Base-by-base conservation (phyloP, 768 basidiomycete genomes). In the Suillus fuscotomentosus region DNA sequence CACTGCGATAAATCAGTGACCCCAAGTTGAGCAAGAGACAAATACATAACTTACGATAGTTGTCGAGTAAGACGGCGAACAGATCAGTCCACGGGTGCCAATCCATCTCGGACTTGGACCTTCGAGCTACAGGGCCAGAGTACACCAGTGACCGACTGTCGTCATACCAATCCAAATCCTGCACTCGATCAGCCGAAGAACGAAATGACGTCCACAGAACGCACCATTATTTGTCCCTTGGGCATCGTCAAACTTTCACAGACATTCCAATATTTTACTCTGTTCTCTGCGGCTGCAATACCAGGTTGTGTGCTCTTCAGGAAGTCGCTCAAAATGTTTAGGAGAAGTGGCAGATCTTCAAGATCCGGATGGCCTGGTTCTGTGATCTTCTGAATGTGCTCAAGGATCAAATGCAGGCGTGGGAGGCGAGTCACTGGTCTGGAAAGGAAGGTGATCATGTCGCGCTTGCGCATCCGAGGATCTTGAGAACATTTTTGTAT, bases 401-500 rank as follows among this genome's bases (percentile, higher is more conserved):
- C 88, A 13, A 97, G 79, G 1, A 94, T 78, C 13, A 97, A 84
- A 50, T 85, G 85, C 1, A 95, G 80, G 34, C 95, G 84, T 8
- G 93, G 94, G 31, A 97, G 84, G n/a, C 94, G 88, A 5, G 93
- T 95, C 38, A 95, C 89, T 0, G 95, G 94, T 5, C 95, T 84
- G 14, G 91, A 92, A 31, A 96, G 81, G 70, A 97, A 91, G 3
- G 91, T 90, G 65, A 89, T 84, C 53, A 94, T 75, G 70, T 94
- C 93, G 54, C 91, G 87, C 73, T 89, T 91, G 60, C 82, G 86
- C 61, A 89, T 80, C 27, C 89, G 84, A 14, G 88, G 85, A 67
- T 94, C 86, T 51, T 80, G 80, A 2, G 86, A 82, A 43, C 85
- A 84, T 34, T 81, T 81, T 69, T 88, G 83, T 36, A 92, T 78